phyloP scores from a whole-genome alignment of 2,329 filamentous ascomycete species.

The Pseudogymnoascus sp. region DNA sequence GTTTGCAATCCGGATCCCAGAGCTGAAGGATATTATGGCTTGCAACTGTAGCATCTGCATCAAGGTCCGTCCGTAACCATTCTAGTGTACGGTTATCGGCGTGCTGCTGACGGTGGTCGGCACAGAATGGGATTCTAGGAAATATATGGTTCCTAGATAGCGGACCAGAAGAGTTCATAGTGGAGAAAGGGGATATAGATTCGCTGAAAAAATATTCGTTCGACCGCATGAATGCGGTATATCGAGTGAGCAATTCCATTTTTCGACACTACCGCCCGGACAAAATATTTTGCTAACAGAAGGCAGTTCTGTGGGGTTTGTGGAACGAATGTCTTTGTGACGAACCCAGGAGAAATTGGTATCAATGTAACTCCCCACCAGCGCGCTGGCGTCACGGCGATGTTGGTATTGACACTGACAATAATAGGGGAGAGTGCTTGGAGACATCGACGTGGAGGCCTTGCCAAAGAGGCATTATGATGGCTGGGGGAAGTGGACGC shows the following conservation, averaged over 20 bases:
- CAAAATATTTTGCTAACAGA: neutral
- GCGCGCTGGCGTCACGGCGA: neutral
- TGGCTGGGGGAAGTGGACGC: neutral
- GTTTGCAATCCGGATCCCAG: slow-evolving; percentile 45
- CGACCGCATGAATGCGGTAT: neutral
- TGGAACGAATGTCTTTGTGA: neutral
- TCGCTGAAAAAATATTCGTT: neutral
- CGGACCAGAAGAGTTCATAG: neutral
- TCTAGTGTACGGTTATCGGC: neutral
- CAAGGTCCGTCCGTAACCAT: slow-evolving; percentile 36
- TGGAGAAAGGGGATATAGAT: neutral
- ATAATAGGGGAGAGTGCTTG: slow-evolving; percentile 11
- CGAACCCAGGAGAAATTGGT: neutral
- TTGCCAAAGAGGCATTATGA: neutral
- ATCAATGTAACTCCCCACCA: neutral
- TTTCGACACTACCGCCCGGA: neutral
- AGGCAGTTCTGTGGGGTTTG: neutral
- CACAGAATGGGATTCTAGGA: neutral
- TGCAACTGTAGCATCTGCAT: slow-evolving; percentile 63
- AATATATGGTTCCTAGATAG: neutral
- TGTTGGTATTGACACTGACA: neutral
- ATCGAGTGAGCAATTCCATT: neutral
- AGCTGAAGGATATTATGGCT: slow-evolving; percentile 47
- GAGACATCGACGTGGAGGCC: slow-evolving; percentile 4
- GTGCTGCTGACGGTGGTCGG: neutral